phyloP scores from a whole-genome alignment of 129 eudicot species.

The Flaveria bidentis region DNA sequence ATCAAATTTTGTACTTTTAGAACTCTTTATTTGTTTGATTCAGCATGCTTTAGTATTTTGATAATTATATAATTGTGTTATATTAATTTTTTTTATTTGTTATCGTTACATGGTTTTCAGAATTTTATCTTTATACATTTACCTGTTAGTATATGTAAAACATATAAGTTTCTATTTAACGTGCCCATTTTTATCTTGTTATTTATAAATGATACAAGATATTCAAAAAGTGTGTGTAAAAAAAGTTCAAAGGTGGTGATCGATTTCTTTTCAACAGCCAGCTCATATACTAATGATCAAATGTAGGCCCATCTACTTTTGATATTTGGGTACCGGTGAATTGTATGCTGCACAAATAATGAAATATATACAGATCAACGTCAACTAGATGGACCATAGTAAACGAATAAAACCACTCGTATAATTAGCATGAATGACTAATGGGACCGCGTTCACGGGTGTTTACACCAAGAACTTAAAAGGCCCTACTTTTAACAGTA shows the following conservation, averaged over 20 bases:
- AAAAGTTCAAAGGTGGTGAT: neutral
- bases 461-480: neutral
- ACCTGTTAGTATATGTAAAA: too few species aligned
- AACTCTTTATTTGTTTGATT: too few species aligned
- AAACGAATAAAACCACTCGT: neutral
- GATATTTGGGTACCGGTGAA: neutral
- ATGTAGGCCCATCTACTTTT: conserved; percentile 2
- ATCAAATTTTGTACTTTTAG: too few species aligned
- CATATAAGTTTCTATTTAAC: too few species aligned
- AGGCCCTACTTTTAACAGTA: neutral
- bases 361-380: neutral
- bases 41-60: too few species aligned
- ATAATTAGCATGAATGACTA: neutral
- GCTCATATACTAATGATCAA: conserved; percentile 6
- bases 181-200: too few species aligned
- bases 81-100: too few species aligned
- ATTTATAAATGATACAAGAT: too few species aligned
- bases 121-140: too few species aligned
- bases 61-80: too few species aligned
- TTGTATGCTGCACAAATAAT: neutral
- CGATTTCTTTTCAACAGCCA: neutral
- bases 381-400: neutral
- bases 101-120: too few species aligned
- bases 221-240: neutral
- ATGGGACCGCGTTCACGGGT: neutral